These are phyloP conservation scores for Themeda triandra DNA, from an alignment of 176 grass and related monocot species.

Conservation along the genomic window DNA sequence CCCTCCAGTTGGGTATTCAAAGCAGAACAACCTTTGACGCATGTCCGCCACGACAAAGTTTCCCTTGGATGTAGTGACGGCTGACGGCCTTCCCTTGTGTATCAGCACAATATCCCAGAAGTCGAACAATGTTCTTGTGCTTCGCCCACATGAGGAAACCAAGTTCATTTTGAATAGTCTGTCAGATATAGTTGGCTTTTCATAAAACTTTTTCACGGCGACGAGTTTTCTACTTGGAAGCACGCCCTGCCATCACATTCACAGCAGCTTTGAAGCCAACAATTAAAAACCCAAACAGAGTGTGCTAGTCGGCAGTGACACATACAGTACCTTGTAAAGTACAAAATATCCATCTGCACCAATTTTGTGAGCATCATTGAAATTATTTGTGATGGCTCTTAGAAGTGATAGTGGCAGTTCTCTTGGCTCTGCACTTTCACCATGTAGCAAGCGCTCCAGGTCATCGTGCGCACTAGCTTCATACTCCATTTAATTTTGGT, in stretches of 20 bases:
- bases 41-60: neutral
- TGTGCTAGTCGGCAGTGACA: neutral
- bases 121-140: neutral
- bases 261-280: neutral
- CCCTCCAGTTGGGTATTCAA: neutral
- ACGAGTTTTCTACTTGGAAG: neutral
- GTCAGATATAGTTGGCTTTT: fast-evolving
- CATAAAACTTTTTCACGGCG: neutral
- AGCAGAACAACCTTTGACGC: neutral
- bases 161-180: neutral
- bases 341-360: fast-evolving
- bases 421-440: neutral
- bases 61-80: too few species aligned
- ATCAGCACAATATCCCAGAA: neutral
- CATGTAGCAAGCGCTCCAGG: neutral
- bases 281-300: neutral
- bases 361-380: neutral
- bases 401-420: neutral
- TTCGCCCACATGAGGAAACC: neutral
- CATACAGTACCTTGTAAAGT: neutral
- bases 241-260: neutral
- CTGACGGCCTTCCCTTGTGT: neutral
- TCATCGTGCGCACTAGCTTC: neutral
- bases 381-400: neutral
- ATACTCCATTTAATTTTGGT: neutral